Base-by-base conservation (phyloP, 768 basidiomycete species). In the Tephrocybe sp. region DNA sequence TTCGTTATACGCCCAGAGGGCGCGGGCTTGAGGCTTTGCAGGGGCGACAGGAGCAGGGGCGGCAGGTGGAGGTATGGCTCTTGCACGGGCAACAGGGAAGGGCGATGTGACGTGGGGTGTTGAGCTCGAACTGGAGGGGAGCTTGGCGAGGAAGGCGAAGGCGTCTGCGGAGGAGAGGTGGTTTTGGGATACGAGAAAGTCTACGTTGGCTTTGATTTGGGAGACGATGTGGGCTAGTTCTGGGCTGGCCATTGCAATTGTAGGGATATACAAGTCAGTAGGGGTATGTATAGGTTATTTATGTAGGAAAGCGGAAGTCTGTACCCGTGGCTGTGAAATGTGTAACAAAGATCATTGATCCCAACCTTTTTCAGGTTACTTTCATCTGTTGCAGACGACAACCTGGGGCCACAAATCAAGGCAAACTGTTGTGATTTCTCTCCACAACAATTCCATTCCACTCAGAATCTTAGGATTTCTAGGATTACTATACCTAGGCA, bases 1-100 rank as follows among this genome's bases (percentile, higher is more conserved):
- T 57, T 83, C 82, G 49, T 84, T 84, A 65, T 89, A 89, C 1
- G 70, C 66, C 87, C 87, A 89, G 0, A 84, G 48, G 1, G 84
- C 87, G 38, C 74, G 72, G 6, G 80, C 85, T 55, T 75, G 68
- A 7, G 39, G 45, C 61, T 39, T 26, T 0, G 47, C 48, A 35
- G 49, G 56, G 30, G 50, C 32, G 17, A 40, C 36, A 2, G 48
- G 39, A 10, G 53, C 33, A 11, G 45, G 39, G 31, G 41, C 7
- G 1, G 17, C 17, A 12, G 45, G 39, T 7, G 26, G 26, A 7
- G 26, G 32, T 22, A 17, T 5, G 20, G 39, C 33, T 31, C 12
- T 16, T 31, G 23, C 22, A 23, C 30, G 8, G 16, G 39, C 14
- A 22, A 17, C 14, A 10, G 31, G 33, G 22, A 19, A 8, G 39